Percentiles rank a stretch among this genome's conserved stretches.
These are phyloP conservation scores for Schizosaccharomyces cryophilus DNA, from an alignment of 805 yeast species.

Conservation along the genomic window DNA sequence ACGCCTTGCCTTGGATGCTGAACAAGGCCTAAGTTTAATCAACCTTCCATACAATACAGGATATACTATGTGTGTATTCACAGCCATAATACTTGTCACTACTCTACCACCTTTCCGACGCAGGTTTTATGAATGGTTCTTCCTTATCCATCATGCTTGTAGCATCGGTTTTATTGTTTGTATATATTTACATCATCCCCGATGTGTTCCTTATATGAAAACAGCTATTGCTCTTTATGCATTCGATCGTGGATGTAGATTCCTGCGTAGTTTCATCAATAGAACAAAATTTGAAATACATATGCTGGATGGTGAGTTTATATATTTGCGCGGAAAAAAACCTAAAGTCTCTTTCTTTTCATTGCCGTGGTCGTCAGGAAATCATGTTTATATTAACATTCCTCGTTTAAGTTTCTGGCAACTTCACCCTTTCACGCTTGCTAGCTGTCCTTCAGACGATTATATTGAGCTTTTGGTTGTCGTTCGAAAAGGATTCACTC, in stretches of 20 bases:
- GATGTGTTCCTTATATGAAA: background rate
- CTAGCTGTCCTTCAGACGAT: constrained; percentile 17
- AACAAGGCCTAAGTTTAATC: background rate
- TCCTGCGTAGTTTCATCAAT: background rate
- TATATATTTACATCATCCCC: background rate
- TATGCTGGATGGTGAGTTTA: background rate
- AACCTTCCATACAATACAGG: background rate
- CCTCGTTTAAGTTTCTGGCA: constrained; percentile 7
- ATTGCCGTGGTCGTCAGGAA: constrained; percentile 8
- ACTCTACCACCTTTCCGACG: background rate
- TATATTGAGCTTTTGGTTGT: background rate
- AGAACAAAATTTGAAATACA: background rate
- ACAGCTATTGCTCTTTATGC: background rate
- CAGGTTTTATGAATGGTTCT: background rate
- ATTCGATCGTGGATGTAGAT: background rate
- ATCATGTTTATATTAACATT: constrained; percentile 8
- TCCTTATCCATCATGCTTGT: background rate
- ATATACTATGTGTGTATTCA: background rate
- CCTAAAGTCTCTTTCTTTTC: background rate
- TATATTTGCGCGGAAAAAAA: background rate
- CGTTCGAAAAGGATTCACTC: background rate
- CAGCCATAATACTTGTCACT: background rate
- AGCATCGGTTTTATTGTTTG: background rate
- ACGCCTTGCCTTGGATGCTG: background rate
- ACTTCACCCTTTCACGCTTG: constrained; percentile 15